Conservation (phyloP, 768 basidiomycete species). For the Coprinopsis strossmayeri region DNA sequence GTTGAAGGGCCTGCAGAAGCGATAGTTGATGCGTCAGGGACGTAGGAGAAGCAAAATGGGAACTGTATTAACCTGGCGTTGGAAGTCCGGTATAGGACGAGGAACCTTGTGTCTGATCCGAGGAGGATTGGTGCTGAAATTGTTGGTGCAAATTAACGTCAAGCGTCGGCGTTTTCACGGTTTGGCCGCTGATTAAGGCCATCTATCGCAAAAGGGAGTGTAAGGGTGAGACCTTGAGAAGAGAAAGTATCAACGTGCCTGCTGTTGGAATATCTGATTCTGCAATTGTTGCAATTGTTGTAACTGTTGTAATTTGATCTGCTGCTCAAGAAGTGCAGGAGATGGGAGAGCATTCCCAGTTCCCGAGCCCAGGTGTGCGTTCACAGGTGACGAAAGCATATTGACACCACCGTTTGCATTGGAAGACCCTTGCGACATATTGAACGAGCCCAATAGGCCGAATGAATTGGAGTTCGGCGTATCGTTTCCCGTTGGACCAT, state of each 20-base stretch:
- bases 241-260: slow-evolving; percentile 42
- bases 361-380: slow-evolving; percentile 5
- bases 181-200: slow-evolving; percentile 56
- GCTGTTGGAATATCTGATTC: slow-evolving; percentile 84
- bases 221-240: slow-evolving; percentile 10
- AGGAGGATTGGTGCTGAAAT: slow-evolving; percentile 40
- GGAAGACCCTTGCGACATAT: neutral
- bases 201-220: slow-evolving; percentile 33
- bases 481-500: neutral
- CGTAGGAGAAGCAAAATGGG: slow-evolving; percentile 4
- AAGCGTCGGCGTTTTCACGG: slow-evolving; percentile 27
- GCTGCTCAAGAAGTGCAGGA: slow-evolving; percentile 55
- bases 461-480: neutral
- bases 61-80: slow-evolving; percentile 24
- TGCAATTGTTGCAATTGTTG: slow-evolving; percentile 76
- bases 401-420: no score
- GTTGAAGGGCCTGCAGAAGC: slow-evolving; percentile 46
- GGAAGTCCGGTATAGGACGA: slow-evolving; percentile 19
- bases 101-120: slow-evolving; percentile 3
- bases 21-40: slow-evolving; percentile 1
- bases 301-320: slow-evolving; percentile 71
- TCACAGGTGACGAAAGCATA: no score
- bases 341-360: slow-evolving; percentile 1
- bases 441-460: neutral
- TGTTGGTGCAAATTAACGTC: slow-evolving; percentile 21